Evolutionary conservation across 805 yeast genomes (phyloP).

Genomic region (Wickerhamiella musiphila): DNA sequence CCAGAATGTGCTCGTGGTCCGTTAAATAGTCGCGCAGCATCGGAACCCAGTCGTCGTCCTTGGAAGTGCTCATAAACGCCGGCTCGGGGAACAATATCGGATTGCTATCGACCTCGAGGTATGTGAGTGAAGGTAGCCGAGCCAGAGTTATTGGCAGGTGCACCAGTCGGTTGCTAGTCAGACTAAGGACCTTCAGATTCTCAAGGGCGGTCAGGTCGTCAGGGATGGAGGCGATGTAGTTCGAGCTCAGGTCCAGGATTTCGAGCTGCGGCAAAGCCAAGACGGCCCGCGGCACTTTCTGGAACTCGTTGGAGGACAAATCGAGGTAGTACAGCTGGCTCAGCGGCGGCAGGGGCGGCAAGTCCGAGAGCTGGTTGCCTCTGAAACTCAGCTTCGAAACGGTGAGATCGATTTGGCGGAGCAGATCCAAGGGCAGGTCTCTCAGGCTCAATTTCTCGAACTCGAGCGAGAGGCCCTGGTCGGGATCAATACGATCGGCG

Average conservation of each 20-base stretch:
- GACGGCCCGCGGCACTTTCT: constrained; percentile 32
- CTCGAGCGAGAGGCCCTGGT: constrained; percentile 4
- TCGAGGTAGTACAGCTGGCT: constrained; percentile 41
- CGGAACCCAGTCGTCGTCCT: constrained; percentile 31
- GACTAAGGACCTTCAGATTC: constrained; percentile 34
- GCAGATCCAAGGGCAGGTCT: constrained; percentile 4
- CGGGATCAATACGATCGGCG: too few species aligned
- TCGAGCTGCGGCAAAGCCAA: constrained; percentile 30
- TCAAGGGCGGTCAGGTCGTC: constrained; percentile 24
- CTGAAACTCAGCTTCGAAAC: constrained; percentile 32
- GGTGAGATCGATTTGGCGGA: constrained; percentile 3
- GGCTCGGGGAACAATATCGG: constrained; percentile 29
- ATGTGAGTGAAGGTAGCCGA: constrained; percentile 33
- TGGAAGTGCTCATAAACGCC: constrained; percentile 1
- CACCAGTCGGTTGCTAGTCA: constrained; percentile 40
- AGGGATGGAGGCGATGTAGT: constrained; percentile 35
- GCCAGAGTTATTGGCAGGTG: constrained; percentile 37
- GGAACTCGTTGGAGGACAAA: constrained; percentile 41
- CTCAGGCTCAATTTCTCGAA: constrained; percentile 4
- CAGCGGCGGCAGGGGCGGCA: constrained; percentile 32
- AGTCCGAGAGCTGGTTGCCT: constrained; percentile 28
- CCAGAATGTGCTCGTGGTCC: constrained; percentile 8
- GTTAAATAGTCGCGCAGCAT: constrained; percentile 25
- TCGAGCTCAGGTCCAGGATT: constrained; percentile 47
- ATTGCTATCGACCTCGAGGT: constrained; percentile 45